Base-by-base conservation (phyloP, 352 stramenopile species). In the Pythium phragmitis region DNA sequence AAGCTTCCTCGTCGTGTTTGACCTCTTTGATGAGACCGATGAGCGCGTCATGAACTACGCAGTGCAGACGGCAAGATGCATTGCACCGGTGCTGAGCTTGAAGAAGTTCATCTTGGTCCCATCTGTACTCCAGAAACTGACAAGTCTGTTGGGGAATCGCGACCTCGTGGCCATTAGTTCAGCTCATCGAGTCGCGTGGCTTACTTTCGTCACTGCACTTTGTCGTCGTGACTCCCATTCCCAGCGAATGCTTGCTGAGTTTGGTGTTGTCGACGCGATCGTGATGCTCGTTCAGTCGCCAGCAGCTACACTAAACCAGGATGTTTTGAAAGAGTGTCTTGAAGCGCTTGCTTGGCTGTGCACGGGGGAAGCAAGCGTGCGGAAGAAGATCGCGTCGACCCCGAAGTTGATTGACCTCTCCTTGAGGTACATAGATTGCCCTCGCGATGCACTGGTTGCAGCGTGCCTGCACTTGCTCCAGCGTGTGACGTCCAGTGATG, bases 381-480 rank as follows among this genome's bases (percentile, higher is more conserved):
- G 79, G 30, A 63, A 69, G 39, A 46, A 79, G 7, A 74, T 87
- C 43, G 75, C 75, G 3, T 83, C 67, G 2, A 43, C 54, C 19
- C 37, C 72, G 0, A 88, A 88, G 51, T 64, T 87, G 26, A 63
- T 88, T 12, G 77, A 89, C 39, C 74, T 87, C 16, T 56, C 67
- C 0, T 58, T 89, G 21, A 62, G 61, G 0, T 72, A 88, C 45
- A 60, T 74, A 0, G 77, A 88, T 36, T 80, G 73, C 2, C 42
- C 63, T 16, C 55, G 67, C 3, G 67, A 74, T 12, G 42, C 57
- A 7, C 65, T 88, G 7, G 68, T 70, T 9, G 63, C 68, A 30
- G 71, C 75, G 2, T 82, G 78, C 70, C 65, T 89, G 1, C 79
- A 88, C 46, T 33, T 91, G 2, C 67, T 91, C 0, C 79, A 91